Evolutionary conservation across 768 basidiomycete genomes (phyloP).

Genomic region (Tephrocybe rancida): DNA sequence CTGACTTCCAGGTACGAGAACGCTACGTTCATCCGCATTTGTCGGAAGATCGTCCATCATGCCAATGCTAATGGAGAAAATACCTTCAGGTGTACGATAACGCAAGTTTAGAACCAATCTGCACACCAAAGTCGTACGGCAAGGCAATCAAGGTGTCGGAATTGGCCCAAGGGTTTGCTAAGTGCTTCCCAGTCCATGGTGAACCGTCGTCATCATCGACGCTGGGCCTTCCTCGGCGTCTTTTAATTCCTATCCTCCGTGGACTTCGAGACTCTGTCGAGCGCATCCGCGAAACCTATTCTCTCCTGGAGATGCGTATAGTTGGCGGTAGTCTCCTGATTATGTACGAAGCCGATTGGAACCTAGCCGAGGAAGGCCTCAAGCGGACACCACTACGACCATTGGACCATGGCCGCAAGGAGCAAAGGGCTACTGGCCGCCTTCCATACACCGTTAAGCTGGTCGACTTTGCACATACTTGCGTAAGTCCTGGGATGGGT

Average conservation of each 20-base stretch:
- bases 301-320: constrained; percentile 69
- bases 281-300: constrained; percentile 50
- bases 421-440: constrained; percentile 37
- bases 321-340: constrained; percentile 81
- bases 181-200: constrained; percentile 69
- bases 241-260: constrained; percentile 61
- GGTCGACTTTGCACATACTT: constrained; percentile 94
- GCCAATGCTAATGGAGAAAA: not conserved
- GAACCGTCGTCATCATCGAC: constrained; percentile 17
- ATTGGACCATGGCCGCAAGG: constrained; percentile 30
- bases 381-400: constrained; percentile 26
- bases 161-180: constrained; percentile 69
- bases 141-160: constrained; percentile 68
- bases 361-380: constrained; percentile 42
- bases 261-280: constrained; percentile 53
- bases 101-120: constrained; percentile 47
- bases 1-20: constrained; percentile 81
- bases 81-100: constrained; percentile 69
- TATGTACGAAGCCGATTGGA: constrained; percentile 64
- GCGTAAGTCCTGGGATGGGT: constrained; percentile 66
- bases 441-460: constrained; percentile 67
- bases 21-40: not conserved
- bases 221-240: constrained; percentile 55
- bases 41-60: not conserved
- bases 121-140: constrained; percentile 77